Base-by-base conservation (phyloP, 495 filamentous ascomycete genomes). In the Rusavskia elegans region DNA sequence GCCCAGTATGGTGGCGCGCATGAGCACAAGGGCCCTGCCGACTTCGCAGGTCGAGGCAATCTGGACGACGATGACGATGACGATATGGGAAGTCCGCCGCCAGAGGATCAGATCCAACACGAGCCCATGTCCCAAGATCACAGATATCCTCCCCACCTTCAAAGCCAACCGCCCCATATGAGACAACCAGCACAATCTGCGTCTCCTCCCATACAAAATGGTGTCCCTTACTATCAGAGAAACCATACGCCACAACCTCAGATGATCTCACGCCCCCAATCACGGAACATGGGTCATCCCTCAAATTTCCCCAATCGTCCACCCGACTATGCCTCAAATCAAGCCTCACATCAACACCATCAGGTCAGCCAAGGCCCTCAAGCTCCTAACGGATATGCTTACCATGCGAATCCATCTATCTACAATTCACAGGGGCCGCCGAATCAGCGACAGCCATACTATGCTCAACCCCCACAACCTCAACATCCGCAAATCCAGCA, bases 21-120 rank as follows among this genome's bases (percentile, higher is more conserved):
- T 65, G 92, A 98, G 64, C 89, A 96, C 64, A 97, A 97, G 74
- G 89, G 90, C 1, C 92, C 90, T 19, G 78, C 79, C 48, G 92
- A 98, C 63, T 98, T 96, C 68, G 81, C 79, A 58, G 85, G 85
- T 57, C 87, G 88, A 68, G 79, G 80, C 42, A 85, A 85, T 39
- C 77, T 82, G 45, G 87, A 87, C 37, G 89, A 95, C 50, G 92
- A 97, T 39, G 87, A 93, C 29, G 92, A 98, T 45, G 86, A 87
- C 51, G 83, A 85, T 42, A 84, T 83, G 48, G 70, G 66, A 1
- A 74, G 74, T 25, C 76, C 83, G 10, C 83, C 80, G 6, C 81
- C 72, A 25, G 80, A 81, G 57, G 77, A 81, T 13, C 66, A 76
- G 30, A 23, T 46, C 20, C 44, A 29, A 29, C 44, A 23, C 14